Conservation (phyloP, 1,284 basidiomycete species). For the Inonotus obliquus region DNA sequence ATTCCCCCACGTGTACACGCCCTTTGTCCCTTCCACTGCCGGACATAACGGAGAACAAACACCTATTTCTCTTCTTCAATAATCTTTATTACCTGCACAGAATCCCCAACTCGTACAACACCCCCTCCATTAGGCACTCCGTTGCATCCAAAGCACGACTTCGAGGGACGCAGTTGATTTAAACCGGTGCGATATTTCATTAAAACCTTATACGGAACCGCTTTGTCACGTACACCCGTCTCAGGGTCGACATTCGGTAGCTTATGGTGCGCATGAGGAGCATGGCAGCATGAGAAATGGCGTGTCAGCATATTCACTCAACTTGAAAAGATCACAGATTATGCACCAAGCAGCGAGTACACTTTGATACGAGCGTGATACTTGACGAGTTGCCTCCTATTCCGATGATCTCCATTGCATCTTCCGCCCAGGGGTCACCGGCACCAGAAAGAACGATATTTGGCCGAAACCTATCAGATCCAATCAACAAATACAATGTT, state of each 20-base stretch:
- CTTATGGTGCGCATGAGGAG: slow-evolving; percentile 30
- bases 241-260: slow-evolving; percentile 66
- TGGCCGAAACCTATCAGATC: slow-evolving; percentile 56
- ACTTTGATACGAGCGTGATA: slow-evolving; percentile 60
- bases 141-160: slow-evolving; percentile 63
- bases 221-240: slow-evolving; percentile 61
- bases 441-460: slow-evolving; percentile 65
- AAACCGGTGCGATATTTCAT: slow-evolving; percentile 61
- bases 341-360: slow-evolving; percentile 66
- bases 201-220: slow-evolving; percentile 68
- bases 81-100: slow-evolving; percentile 44
- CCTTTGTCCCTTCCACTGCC: background rate
- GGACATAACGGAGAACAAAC: background rate
- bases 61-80: slow-evolving; percentile 2
- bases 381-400: slow-evolving; percentile 34
- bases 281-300: background rate
- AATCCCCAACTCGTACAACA: slow-evolving; percentile 53
- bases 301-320: too few relatives aligned
- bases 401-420: slow-evolving; percentile 53
- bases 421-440: slow-evolving; percentile 43
- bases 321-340: background rate
- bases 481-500: background rate
- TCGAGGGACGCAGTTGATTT: slow-evolving; percentile 41
- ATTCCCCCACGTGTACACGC: background rate
- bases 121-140: slow-evolving; percentile 38